Conservation (phyloP, 768 basidiomycete species). For the Naganishia antarctica region DNA sequence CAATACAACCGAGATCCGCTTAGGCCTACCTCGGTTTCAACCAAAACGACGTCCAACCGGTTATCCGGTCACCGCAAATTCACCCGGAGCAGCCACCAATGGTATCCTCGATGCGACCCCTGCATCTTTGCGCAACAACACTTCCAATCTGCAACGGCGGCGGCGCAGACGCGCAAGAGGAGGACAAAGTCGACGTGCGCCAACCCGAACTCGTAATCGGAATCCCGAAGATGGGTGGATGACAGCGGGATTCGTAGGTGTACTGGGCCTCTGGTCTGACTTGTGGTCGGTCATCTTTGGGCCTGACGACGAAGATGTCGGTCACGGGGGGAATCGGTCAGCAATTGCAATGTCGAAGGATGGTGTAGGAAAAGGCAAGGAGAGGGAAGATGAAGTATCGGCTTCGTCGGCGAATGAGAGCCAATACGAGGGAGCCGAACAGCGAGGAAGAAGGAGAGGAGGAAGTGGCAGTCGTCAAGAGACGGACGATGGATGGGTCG, state of each 20-base stretch:
- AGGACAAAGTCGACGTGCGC: constrained; percentile 1
- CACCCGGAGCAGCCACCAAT: not conserved
- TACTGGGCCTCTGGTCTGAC: constrained; percentile 2
- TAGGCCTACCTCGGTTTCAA: not conserved
- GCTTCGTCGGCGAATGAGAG: constrained; percentile 21
- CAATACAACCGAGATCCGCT: not conserved
- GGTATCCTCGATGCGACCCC: not conserved
- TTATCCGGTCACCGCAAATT: not conserved
- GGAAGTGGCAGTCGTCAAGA: not conserved
- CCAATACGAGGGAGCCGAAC: not conserved
- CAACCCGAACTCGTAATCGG: constrained; percentile 4
- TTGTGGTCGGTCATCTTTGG: constrained; percentile 17
- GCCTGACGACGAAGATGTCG: constrained; percentile 10
- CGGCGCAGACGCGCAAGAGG: not conserved
- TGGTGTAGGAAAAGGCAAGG: constrained; percentile 11
- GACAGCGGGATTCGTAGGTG: constrained; percentile 15
- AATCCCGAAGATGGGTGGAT: constrained; percentile 20
- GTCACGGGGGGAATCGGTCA: not conserved
- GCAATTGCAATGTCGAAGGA: not conserved
- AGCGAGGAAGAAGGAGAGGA: not conserved
- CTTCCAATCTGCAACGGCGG: not conserved
- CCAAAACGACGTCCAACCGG: not conserved
- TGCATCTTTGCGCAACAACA: too few species aligned
- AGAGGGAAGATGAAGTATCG: not conserved
- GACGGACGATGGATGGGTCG: constrained; percentile 32